A percentile compares a stretch with the other conserved stretches of the same genome.
Conservation (phyloP, 176 grass and related monocot genomes). For the Carex cristatella region DNA sequence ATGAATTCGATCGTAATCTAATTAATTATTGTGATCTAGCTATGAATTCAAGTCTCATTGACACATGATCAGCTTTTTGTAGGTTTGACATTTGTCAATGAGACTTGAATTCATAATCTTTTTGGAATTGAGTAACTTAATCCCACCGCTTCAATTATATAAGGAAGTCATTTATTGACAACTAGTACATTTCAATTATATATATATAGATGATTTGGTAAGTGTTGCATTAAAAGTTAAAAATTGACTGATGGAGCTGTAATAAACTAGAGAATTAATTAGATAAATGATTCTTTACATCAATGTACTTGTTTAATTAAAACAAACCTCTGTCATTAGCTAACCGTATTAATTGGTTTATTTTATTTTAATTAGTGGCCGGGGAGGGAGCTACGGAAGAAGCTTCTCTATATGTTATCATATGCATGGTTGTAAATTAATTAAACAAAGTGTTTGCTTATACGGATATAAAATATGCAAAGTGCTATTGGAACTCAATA, state of each 20-base stretch:
- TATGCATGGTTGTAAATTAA: neutral
- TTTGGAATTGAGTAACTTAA: neutral
- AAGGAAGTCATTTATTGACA: neutral
- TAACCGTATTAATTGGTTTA: neutral
- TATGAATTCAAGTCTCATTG: no score
- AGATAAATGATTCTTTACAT: neutral
- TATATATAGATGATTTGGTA: neutral
- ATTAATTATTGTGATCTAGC: no score
- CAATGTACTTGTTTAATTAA: neutral
- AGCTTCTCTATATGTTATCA: neutral
- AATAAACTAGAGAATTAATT: neutral
- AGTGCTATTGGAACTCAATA: neutral
- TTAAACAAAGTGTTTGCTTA: neutral
- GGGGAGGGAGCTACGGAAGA: neutral
- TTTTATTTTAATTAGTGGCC: neutral
- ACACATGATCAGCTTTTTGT: no score
- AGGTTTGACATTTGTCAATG: neutral
- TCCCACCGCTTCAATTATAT: neutral
- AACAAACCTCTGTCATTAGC: neutral
- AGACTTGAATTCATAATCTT: neutral
- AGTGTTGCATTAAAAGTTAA: neutral
- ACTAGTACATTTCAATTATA: neutral
- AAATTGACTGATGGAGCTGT: neutral
- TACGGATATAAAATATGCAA: neutral
- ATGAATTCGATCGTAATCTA: no score